phyloP scores from a whole-genome alignment of 139 green algal species.

The Edaphochlamys debaryana region DNA sequence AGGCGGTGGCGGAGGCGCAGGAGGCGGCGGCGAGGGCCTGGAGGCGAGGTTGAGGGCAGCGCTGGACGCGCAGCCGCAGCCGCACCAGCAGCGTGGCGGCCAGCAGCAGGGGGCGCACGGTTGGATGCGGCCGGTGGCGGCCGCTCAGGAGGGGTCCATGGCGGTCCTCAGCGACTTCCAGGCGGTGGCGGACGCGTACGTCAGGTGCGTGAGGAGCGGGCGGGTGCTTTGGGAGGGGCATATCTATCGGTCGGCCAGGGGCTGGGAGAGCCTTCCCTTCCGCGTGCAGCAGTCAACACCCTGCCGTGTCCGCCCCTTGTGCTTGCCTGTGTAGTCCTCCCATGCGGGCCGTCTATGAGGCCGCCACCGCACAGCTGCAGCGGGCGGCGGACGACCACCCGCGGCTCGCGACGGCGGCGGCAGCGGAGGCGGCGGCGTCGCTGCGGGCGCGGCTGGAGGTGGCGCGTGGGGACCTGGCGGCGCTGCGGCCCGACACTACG shows the following conservation, averaged over 20 bases:
- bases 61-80: background rate
- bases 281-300: background rate
- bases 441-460: background rate
- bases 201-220: background rate
- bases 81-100: too few relatives aligned
- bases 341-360: conserved; percentile 9
- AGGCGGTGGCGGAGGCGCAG: background rate
- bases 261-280: background rate
- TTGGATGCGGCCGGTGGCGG: too few relatives aligned
- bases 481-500: conserved; percentile 5
- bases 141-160: too few relatives aligned
- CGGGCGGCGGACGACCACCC: background rate
- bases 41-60: background rate
- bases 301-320: background rate
- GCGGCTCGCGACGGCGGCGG: background rate
- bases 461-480: background rate
- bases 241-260: background rate
- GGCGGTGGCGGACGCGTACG: background rate
- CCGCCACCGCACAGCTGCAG: background rate
- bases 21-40: background rate
- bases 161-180: background rate
- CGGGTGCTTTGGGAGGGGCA: too few relatives aligned
- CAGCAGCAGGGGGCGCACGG: too few relatives aligned
- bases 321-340: background rate
- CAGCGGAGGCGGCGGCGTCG: background rate